phyloP scores from a whole-genome alignment of 1,139 yeast species.

The Candida neerlandica region DNA sequence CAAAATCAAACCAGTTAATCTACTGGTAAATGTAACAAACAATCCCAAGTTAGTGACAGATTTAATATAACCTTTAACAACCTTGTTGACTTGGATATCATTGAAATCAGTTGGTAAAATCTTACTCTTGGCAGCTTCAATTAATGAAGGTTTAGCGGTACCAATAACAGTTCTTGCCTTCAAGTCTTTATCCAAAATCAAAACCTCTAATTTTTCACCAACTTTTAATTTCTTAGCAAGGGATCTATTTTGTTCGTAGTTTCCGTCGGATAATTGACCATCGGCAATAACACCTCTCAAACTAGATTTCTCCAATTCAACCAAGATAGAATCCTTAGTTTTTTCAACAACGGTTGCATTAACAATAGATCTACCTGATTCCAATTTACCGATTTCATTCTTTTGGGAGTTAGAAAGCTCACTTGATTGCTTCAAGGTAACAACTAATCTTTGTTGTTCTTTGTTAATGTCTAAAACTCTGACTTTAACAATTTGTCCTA shows the following conservation, averaged over 20 bases:
- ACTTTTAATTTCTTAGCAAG: slow-evolving; percentile 56
- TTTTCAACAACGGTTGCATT: slow-evolving; percentile 72
- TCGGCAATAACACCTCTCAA: slow-evolving; percentile 72
- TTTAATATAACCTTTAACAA: slow-evolving; percentile 72
- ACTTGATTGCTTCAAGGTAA: slow-evolving; percentile 71
- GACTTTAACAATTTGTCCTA: slow-evolving; percentile 85
- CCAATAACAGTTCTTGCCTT: slow-evolving; percentile 62
- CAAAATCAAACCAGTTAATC: slow-evolving; percentile 79
- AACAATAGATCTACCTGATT: slow-evolving; percentile 65
- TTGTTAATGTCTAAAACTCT: slow-evolving; percentile 62
- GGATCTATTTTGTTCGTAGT: slow-evolving; percentile 71
- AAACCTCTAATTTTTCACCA: slow-evolving; percentile 62
- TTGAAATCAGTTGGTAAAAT: slow-evolving; percentile 59
- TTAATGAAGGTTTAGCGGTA: slow-evolving; percentile 66
- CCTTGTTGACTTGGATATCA: slow-evolving; percentile 54
- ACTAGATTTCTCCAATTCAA: slow-evolving; percentile 59
- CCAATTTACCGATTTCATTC: slow-evolving; percentile 48
- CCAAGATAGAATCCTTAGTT: slow-evolving; percentile 68
- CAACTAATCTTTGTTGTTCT: slow-evolving; percentile 59
- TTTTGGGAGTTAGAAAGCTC: slow-evolving; percentile 54
- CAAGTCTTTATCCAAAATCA: slow-evolving; percentile 68
- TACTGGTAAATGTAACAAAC: slow-evolving; percentile 81
- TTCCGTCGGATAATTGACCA: slow-evolving; percentile 79
- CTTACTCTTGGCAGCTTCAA: slow-evolving; percentile 60
- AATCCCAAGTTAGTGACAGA: slow-evolving; percentile 78